Conservation (phyloP, 495 filamentous ascomycete species). For the Aspergillus leporis region DNA sequence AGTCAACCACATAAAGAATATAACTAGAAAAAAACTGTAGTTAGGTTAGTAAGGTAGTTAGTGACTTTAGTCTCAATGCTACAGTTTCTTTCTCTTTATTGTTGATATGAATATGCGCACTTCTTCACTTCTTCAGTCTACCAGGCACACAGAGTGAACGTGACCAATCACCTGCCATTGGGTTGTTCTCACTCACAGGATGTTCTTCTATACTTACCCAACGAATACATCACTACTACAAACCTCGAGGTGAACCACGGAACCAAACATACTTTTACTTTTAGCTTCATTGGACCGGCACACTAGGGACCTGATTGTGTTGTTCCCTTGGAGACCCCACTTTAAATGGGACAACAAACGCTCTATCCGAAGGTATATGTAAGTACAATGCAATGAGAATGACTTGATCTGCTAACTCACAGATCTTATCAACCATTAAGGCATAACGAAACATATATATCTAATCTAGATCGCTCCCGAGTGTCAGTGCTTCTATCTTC, state of each 20-base stretch:
- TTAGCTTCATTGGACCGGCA: slow-evolving; percentile 13
- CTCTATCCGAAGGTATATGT: not conserved
- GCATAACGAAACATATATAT: slow-evolving; percentile 1
- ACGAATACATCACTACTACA: not conserved
- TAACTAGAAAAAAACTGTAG: not conserved
- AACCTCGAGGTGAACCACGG: slow-evolving; percentile 18
- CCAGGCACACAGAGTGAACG: not conserved
- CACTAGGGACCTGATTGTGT: not conserved
- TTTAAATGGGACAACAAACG: slow-evolving; percentile 22
- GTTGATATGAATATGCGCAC: not conserved
- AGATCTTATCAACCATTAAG: not conserved
- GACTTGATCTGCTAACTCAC: not conserved
- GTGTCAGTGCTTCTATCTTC: not conserved
- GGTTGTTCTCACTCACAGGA: not conserved
- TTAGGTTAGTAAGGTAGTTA: not conserved
- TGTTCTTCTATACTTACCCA: not conserved
- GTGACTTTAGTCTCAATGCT: not conserved
- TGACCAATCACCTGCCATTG: not conserved
- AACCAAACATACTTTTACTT: slow-evolving; percentile 9
- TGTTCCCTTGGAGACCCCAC: slow-evolving; percentile 17
- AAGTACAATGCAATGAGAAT: not conserved
- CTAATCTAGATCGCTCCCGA: slow-evolving; percentile 9
- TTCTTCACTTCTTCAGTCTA: no score
- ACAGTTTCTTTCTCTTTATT: not conserved
- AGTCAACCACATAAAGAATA: not conserved